Percentiles rank a stretch among this genome's conserved stretches.
Conservation (phyloP, 495 filamentous ascomycete genomes). For the Penicillium robsamsonii region DNA sequence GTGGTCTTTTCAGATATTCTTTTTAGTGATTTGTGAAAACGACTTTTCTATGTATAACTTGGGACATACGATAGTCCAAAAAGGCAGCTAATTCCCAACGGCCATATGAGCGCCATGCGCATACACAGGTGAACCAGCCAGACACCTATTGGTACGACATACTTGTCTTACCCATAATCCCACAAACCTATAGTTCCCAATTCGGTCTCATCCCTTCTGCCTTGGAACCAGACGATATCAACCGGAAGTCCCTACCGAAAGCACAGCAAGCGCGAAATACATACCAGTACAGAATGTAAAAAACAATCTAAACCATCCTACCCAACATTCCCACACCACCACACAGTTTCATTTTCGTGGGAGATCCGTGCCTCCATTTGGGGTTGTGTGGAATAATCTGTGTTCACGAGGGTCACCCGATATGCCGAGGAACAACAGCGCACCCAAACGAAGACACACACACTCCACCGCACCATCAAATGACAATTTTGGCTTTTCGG, state of each 20-base stretch:
- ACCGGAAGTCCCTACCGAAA: neutral
- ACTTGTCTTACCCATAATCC: neutral
- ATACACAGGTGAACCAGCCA: neutral
- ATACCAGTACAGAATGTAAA: neutral
- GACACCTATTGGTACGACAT: neutral
- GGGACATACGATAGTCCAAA: neutral
- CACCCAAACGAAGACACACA: neutral
- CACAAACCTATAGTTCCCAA: neutral
- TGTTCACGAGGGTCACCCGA: constrained; percentile 22
- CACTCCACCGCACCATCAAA: neutral
- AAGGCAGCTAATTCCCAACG: neutral
- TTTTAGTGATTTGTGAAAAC: no score
- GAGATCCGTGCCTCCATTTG: constrained; percentile 13
- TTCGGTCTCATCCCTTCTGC: neutral
- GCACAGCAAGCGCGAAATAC: neutral
- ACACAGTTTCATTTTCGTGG: neutral
- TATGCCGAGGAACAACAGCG: constrained; percentile 23
- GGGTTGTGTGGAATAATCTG: constrained; percentile 5
- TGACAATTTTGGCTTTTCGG: neutral
- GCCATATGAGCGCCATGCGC: neutral
- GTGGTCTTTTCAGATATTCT: no score
- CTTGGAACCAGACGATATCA: neutral
- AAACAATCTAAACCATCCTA: neutral
- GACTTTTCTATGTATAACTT: no score
- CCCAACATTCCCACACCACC: neutral